Conservation (phyloP, 805 yeast species). For the Vanderwaltozyma yarrowii region DNA sequence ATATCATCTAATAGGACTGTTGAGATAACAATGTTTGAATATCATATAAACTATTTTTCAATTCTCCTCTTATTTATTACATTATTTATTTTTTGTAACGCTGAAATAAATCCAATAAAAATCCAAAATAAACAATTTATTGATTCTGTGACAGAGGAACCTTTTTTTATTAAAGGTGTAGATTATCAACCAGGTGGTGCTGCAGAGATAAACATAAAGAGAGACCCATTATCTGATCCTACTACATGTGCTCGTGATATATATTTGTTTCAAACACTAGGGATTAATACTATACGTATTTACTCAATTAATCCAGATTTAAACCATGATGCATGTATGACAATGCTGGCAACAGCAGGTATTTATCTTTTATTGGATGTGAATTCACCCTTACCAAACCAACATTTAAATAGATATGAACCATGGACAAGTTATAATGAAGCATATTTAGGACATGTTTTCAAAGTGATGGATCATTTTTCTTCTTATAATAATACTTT, state of each 20-base stretch:
- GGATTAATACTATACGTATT: conserved; percentile 78
- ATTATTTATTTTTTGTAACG: conserved; percentile 3
- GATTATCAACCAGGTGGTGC: conserved; percentile 98
- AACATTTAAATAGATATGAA: conserved; percentile 79
- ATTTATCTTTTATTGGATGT: conserved; percentile 88
- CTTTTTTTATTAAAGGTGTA: conserved; percentile 76
- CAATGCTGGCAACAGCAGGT: conserved; percentile 81
- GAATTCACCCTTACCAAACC: conserved; percentile 71
- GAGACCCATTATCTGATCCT: conserved; percentile 73
- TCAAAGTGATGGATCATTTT: conserved; percentile 71
- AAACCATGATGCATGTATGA: conserved; percentile 86
- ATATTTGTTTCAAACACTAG: conserved; percentile 67
- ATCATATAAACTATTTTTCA: neutral
- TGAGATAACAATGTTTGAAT: too few relatives aligned
- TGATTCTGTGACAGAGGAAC: conserved; percentile 63
- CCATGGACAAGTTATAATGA: conserved; percentile 84
- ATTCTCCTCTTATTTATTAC: neutral
- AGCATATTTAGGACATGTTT: conserved; percentile 63
- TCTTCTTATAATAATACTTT: conserved; percentile 78
- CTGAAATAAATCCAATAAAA: conserved; percentile 52
- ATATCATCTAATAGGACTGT: too few relatives aligned
- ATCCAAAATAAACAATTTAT: conserved; percentile 63
- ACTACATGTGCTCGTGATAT: conserved; percentile 73
- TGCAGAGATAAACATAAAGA: conserved; percentile 45
- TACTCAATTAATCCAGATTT: conserved; percentile 77